Evolutionary conservation across 306 rosid genomes (phyloP), one percentile per base, ranked within the genome.

Genomic region (Abrus precatorius): DNA sequence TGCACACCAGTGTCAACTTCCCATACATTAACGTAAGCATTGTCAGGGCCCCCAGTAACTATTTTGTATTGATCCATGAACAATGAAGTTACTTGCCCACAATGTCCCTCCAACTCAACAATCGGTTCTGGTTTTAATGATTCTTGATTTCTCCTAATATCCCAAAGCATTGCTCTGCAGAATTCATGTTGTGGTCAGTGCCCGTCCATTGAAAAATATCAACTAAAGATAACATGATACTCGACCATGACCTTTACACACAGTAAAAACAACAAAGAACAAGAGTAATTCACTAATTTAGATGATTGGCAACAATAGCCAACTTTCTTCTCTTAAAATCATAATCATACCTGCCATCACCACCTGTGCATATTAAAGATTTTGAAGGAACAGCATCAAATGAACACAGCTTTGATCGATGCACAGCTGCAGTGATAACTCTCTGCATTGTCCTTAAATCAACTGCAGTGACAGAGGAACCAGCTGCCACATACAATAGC

Each of bases 91-190:
- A 94, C 90, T 56, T 84, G 89, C 33, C 91, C 92, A 4, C 45
- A 11, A 74, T 88, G 97, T 69, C 97, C 93, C 20, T 87, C 93
- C 83, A 92, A 83, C 87, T 91, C 94, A 0, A 86, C 89, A 67
- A 91, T 20, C 36, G 94, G 90, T 53, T 74, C 84, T 29, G 89
- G 83, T 52, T 71, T 88, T 10, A 14, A 33, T n/a, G 71, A 45
- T 12, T 75, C 86, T 78, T 83, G 90, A 88, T 83, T 90, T 80
- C 84, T 91, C 84, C 98, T 88, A 27, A 92, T 72, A 86, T 94
- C 98, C 86, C 93, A 94, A 13, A 94, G 93, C 93, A 88, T 80
- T 43, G 94, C 98, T 55, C 97, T 92, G 97, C 87, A 83, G 54
- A 82, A 85, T 49, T 63, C 3, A 44, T 27, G 65, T 56, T 74